Conservation (phyloP, 208 protist genomes). For the Naegleria fowleri region DNA sequence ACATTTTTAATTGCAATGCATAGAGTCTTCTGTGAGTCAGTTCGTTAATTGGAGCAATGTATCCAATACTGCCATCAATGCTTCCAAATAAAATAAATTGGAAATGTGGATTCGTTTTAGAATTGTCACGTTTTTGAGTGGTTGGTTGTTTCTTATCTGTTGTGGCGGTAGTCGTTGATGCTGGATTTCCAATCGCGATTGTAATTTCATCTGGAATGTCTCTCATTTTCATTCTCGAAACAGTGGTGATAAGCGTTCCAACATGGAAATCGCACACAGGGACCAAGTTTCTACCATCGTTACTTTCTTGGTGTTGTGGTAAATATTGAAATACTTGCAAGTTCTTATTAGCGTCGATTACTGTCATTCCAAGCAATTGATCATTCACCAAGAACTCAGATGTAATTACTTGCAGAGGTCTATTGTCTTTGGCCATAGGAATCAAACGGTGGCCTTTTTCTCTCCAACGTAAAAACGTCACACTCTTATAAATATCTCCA, state of each 20-base stretch:
- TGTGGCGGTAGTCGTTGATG: not conserved
- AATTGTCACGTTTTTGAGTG: not conserved
- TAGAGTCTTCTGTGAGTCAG: not conserved
- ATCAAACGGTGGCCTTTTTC: slow-evolving; percentile 23
- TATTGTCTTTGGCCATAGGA: slow-evolving; percentile 27
- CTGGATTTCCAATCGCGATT: not conserved
- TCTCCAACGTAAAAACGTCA: slow-evolving; percentile 27
- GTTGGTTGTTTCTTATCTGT: not conserved
- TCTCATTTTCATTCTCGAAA: not conserved
- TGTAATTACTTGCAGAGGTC: not conserved
- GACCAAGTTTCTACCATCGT: not conserved
- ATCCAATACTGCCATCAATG: not conserved
- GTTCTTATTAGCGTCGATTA: slow-evolving; percentile 27
- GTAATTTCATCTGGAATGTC: not conserved
- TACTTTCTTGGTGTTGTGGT: slow-evolving; percentile 6
- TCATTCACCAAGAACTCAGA: slow-evolving; percentile 28
- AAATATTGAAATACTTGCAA: slow-evolving; percentile 21
- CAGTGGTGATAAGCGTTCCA: not conserved
- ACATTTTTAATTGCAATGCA: not conserved
- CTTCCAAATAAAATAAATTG: slow-evolving; percentile 5
- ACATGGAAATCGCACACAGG: not conserved
- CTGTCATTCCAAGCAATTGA: not conserved
- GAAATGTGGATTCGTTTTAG: not conserved
- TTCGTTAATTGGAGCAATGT: not conserved
- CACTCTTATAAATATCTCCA: slow-evolving; percentile 31